Evolutionary conservation across 1,139 yeast species (phyloP), one percentile per base, ranked within the genome.

Genomic region (Geotrichum australiense): DNA sequence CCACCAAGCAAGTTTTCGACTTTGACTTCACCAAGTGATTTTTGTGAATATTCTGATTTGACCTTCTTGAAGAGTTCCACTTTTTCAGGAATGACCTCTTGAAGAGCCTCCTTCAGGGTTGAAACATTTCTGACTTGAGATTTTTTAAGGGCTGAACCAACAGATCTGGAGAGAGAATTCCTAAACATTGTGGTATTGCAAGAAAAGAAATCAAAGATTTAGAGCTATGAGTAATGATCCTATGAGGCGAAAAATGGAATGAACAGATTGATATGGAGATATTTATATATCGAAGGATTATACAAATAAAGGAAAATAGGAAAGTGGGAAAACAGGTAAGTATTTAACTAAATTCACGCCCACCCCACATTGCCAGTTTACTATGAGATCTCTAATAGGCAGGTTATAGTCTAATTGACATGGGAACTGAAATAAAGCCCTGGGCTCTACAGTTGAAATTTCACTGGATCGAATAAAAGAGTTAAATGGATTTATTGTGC

Each of bases 1-100:
- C 80, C 80, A 20, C 78, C 78, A 31, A 72, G 51, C 19, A 70
- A 53, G 35, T 64, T 63, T 20, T 65, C 69, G 25, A 72, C 68
- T 19, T 73, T 67, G 38, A 70, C 58, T 20, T 67, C 69, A 12
- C 71, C 75, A 14, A 71, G 55, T n/a, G 55, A 48, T 48, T 56
- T 57, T 36, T 55, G 51, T 14, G 59, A 57, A 36, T 58, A 53
- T 24, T 62, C 56, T 33, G 64, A 55, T 55, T 67, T 71, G 39
- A 72, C 63, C 34, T 62, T 53, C 39, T 61, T 54, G 45, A 66
- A 56, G 18, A 61, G 63, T 42, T 65, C 69, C 28, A 62, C 54
- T 47, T 64, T 64, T 22, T 61, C 62, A 10, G 76, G 76, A 33
- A 72, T 69, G 14, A 56, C 65, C 30, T 58, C 61, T 37, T 56